Conservation (phyloP, 2,329 filamentous ascomycete genomes). For the Exophiala aquamarina region DNA sequence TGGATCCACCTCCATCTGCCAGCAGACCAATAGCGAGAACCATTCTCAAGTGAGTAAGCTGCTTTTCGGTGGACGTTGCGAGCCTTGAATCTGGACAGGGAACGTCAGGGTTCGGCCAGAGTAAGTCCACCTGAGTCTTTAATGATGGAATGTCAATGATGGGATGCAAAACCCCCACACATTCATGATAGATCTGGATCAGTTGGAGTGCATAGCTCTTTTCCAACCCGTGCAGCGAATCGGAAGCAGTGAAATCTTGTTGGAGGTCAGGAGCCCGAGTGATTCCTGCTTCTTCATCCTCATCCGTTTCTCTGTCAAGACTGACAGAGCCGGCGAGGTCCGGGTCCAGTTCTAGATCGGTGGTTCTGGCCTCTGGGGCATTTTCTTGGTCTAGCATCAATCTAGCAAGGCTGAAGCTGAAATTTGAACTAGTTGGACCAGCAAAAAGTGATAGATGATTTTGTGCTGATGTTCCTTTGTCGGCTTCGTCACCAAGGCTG, state of each 20-base stretch:
- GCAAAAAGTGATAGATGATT: constrained; percentile 8
- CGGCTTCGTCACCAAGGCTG: not conserved
- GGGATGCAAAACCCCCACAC: constrained; percentile 11
- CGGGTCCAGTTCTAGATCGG: not conserved
- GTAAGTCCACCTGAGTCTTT: not conserved
- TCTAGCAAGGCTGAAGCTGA: constrained; percentile 13
- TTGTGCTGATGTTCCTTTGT: not conserved
- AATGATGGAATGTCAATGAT: constrained; percentile 5
- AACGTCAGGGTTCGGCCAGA: not conserved
- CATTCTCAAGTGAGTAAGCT: constrained; percentile 12
- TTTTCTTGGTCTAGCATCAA: constrained; percentile 10
- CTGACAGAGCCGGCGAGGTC: constrained; percentile 7
- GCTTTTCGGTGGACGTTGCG: not conserved
- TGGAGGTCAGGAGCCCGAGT: not conserved
- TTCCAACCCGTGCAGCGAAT: constrained; percentile 4
- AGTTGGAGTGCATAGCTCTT: constrained; percentile 8
- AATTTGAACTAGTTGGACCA: constrained; percentile 14
- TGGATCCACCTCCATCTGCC: constrained; percentile 10
- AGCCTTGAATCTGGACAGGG: not conserved
- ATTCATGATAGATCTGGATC: constrained; percentile 13
- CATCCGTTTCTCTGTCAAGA: constrained; percentile 2
- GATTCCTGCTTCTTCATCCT: not conserved
- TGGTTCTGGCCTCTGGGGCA: not conserved
- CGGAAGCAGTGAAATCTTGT: not conserved
- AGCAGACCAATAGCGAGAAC: constrained; percentile 10